Evolutionary conservation across 441 rosid genomes (phyloP).

Genomic region (Theobroma grandiflorum): DNA sequence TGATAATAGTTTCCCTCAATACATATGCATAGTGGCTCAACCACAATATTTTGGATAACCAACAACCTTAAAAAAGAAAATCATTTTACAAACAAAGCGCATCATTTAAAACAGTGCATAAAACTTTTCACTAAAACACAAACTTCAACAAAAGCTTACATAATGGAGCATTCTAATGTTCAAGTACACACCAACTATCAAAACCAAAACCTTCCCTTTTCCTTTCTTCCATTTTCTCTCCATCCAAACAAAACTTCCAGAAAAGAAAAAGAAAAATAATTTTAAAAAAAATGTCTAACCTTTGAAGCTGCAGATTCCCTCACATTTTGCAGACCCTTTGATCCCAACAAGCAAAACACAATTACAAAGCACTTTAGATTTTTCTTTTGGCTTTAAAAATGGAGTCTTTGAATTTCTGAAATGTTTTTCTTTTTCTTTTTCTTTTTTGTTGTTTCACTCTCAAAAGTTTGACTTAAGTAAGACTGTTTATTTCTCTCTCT

Average conservation of each 20-base stretch:
- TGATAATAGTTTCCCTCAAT: background rate
- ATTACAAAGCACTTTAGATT: background rate
- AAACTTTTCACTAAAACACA: background rate
- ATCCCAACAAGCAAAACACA: slow-evolving; percentile 20
- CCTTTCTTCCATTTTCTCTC: slow-evolving; percentile 17
- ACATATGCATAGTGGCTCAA: background rate
- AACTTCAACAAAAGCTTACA: background rate
- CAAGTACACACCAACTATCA: background rate
- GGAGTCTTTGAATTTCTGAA: slow-evolving; percentile 9
- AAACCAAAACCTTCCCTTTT: background rate
- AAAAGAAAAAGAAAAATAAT: background rate
- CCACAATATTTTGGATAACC: background rate
- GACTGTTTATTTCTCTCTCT: slow-evolving; percentile 29
- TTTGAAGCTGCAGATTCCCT: background rate
- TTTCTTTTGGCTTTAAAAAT: background rate
- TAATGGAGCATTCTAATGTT: background rate
- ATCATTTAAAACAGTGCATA: background rate
- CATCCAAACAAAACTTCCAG: slow-evolving; percentile 28
- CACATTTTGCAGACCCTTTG: slow-evolving; percentile 30
- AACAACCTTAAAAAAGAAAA: background rate
- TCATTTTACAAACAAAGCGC: slow-evolving; percentile 1
- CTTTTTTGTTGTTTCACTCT: background rate
- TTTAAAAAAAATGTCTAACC: slow-evolving; percentile 7
- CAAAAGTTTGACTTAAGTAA: background rate
- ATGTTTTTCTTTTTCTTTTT: background rate